Percentiles rank a stretch among this genome's conserved stretches.
Evolutionary conservation across 371 early-diverging fungal genomes (phyloP).

Genomic region (Encephalitozoon cuniculi): DNA sequence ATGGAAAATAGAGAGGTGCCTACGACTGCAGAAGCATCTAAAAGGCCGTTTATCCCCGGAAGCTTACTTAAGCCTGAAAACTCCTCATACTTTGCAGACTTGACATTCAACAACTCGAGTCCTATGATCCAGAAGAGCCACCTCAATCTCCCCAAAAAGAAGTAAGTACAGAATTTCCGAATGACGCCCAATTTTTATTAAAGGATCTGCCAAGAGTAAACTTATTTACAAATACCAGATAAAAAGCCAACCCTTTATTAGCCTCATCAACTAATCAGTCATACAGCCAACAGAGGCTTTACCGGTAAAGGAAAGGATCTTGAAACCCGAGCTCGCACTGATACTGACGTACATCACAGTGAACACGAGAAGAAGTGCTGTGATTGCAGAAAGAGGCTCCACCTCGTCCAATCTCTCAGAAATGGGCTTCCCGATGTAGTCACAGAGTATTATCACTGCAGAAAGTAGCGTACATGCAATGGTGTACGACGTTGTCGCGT

Average conservation of each 20-base stretch:
- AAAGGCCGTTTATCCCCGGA: background rate
- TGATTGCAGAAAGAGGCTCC: background rate
- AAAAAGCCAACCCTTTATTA: too few relatives aligned
- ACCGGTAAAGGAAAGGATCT: background rate
- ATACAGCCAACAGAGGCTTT: too few relatives aligned
- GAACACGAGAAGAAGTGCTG: background rate
- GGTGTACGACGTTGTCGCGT: background rate
- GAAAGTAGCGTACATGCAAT: background rate
- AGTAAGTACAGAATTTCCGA: background rate
- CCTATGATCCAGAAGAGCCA: conserved; percentile 31
- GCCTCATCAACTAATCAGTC: too few relatives aligned
- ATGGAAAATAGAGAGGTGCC: background rate
- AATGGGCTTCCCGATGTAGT: background rate
- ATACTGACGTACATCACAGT: background rate
- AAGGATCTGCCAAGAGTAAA: too few relatives aligned
- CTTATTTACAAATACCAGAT: too few relatives aligned
- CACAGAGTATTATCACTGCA: background rate
- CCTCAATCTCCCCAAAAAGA: background rate
- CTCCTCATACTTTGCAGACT: conserved; percentile 37
- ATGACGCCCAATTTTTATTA: background rate
- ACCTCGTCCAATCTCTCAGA: background rate
- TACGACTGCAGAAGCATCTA: background rate
- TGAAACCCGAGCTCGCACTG: background rate
- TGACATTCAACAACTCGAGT: conserved; percentile 41
- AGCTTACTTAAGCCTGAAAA: conserved; percentile 6